Conservation (phyloP, 495 filamentous ascomycete genomes). For the Sporormia fimetaria region DNA sequence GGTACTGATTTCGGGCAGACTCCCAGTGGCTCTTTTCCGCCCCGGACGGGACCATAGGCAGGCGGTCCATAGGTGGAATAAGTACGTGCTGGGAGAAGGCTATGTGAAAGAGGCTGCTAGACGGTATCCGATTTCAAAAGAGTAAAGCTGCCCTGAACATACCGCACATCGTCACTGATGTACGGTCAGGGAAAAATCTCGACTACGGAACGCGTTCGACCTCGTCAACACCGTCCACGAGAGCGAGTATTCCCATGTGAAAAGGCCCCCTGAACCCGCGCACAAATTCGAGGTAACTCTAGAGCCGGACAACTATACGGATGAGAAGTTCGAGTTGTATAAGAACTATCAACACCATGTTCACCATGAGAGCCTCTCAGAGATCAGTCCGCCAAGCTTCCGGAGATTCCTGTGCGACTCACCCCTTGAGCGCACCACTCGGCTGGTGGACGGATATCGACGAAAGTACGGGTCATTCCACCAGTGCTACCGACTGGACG, state of each 20-base stretch:
- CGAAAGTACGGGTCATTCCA: conserved; percentile 79
- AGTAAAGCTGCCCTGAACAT: conserved; percentile 38
- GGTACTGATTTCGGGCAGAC: too few relatives aligned
- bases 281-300: conserved; percentile 70
- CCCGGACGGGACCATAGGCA: conserved; percentile 74
- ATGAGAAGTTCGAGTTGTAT: conserved; percentile 78
- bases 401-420: conserved; percentile 73
- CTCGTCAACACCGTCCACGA: conserved; percentile 63
- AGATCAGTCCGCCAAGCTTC: conserved; percentile 62
- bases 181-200: conserved; percentile 52
- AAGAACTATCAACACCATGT: conserved; percentile 75
- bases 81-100: conserved; percentile 63
- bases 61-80: conserved; percentile 83
- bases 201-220: conserved; percentile 63
- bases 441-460: conserved; percentile 37
- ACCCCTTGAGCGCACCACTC: conserved; percentile 48
- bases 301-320: conserved; percentile 66
- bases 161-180: neutral
- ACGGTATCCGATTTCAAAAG: conserved; percentile 64
- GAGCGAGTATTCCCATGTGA: conserved; percentile 46
- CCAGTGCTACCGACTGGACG: conserved; percentile 88
- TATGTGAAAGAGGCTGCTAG: conserved; percentile 64
- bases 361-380: conserved; percentile 58
- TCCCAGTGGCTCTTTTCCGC: conserved; percentile 60
- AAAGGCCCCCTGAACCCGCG: conserved; percentile 52